These are phyloP conservation scores for Gnaphalium uliginosum DNA, from an alignment of 129 eudicot genomes.

Conservation along the genomic window DNA sequence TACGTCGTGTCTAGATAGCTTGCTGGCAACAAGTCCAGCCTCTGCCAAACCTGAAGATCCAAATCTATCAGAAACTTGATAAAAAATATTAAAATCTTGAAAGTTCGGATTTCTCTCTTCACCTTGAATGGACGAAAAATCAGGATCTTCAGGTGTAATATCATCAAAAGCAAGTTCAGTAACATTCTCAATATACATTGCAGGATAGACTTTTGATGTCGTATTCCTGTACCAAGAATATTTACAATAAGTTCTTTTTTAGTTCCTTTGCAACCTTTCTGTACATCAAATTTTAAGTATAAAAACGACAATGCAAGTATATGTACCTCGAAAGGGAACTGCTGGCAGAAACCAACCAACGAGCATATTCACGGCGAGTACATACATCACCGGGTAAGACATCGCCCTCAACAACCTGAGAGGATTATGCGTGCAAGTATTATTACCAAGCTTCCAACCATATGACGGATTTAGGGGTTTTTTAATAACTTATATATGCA, in stretches of 20 bases:
- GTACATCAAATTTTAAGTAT: no score
- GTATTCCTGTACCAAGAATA: constrained; percentile 50
- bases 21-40: constrained; percentile 96
- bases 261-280: background rate
- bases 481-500: no score
- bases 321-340: constrained; percentile 86
- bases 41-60: constrained; percentile 83
- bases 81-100: background rate
- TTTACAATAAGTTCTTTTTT: background rate
- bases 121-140: constrained; percentile 94
- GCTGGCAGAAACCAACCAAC: constrained; percentile 97
- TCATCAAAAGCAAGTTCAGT: constrained; percentile 97
- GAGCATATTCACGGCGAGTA: constrained; percentile 97
- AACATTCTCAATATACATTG: constrained; percentile 90
- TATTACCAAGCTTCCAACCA: constrained; percentile 5
- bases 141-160: constrained; percentile 92
- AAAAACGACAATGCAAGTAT: background rate
- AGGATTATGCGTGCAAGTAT: constrained; percentile 31
- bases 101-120: background rate
- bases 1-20: constrained; percentile 81
- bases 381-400: constrained; percentile 89
- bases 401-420: constrained; percentile 85
- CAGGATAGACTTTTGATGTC: constrained; percentile 91
- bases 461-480: no score
- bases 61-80: background rate